phyloP scores from a whole-genome alignment of 305 asterid genomes.

The Solanum hybrid region DNA sequence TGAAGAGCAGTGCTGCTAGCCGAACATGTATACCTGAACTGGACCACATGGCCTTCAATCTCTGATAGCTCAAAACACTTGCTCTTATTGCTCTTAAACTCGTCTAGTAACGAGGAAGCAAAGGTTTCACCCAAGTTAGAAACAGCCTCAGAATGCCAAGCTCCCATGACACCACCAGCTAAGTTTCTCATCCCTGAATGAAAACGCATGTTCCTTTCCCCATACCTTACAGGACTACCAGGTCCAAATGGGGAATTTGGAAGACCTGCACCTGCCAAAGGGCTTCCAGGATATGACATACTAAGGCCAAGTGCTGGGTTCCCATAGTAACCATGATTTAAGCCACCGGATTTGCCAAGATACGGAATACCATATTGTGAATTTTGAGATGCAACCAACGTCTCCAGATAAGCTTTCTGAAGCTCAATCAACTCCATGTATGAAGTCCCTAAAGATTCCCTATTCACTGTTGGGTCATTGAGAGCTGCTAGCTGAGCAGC shows the following conservation, averaged over 20 bases:
- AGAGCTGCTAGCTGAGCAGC: constrained; percentile 32
- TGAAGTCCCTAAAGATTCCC: constrained; percentile 28
- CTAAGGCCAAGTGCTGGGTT: constrained; percentile 40
- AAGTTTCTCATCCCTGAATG: constrained; percentile 36
- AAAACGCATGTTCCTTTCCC: constrained; percentile 35
- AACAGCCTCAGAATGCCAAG: constrained; percentile 46
- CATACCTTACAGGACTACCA: constrained; percentile 37
- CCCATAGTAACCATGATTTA: constrained; percentile 41
- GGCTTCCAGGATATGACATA: constrained; percentile 37
- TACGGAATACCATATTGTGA: constrained; percentile 40
- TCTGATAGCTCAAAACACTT: constrained; percentile 62
- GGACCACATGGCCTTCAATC: constrained; percentile 66
- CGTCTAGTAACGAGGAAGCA: constrained; percentile 45
- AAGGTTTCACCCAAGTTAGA: constrained; percentile 35
- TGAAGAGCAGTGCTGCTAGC: neutral
- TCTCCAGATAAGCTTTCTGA: constrained; percentile 49
- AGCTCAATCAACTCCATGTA: constrained; percentile 42
- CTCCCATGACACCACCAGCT: constrained; percentile 34
- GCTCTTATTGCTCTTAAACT: constrained; percentile 62
- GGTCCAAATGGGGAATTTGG: constrained; percentile 38
- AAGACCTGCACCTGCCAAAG: constrained; percentile 26
- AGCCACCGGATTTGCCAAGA: constrained; percentile 22
- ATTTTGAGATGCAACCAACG: constrained; percentile 36
- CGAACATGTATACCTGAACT: constrained; percentile 42
- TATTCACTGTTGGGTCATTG: constrained; percentile 25